Evolutionary conservation across 148 eudicot species (phyloP), one percentile per base, ranked within the genome.

Genomic region (Chenopodium suecicum): DNA sequence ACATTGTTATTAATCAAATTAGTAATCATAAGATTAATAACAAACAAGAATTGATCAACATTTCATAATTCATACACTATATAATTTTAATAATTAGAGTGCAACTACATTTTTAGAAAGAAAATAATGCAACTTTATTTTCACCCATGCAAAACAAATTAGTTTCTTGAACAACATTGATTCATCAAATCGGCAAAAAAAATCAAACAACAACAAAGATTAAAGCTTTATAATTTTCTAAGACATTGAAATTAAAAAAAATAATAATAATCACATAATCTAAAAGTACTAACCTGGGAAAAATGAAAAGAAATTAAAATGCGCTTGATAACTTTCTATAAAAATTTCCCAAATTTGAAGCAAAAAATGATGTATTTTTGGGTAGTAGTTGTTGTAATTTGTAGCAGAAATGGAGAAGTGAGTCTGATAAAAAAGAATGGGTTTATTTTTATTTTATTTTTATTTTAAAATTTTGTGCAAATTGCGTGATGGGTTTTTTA

Each of bases 401-500:
- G 52, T 48, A 1, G 52, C 13, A 12, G 44, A 41, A 12, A 48
- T 48, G 52, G 13, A 48, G 13, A 12, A 48, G 52, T 48, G 14
- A 48, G 52, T 48, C 11, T 48, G 13, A 9, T 9, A 48, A 48
- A 12, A 12, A 48, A 68, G 31, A 12, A 69, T 69, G 46, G 73
- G 47, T 41, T 37, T 41, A 41, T 37, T 37, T 37, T 37, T 1
- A 37, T 37, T 37, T 37, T 6, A 37, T 37, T 5, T 37, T 4
- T 5, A 4, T 41, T 41, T 41, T 41, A 0, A 6, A 41, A 41
- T 41, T 41, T 41, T 41, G 44, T 41, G 44, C 44, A 41, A 41
- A 41, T 69, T 69, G 46, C 44, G 73, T 69, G 73, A 69, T 32
- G 73, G 37, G 34, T 29, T 66, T 25, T 66, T 66, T 66, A 41